phyloP scores from a whole-genome alignment of 352 stramenopile species.

The Globisporangium polare region DNA sequence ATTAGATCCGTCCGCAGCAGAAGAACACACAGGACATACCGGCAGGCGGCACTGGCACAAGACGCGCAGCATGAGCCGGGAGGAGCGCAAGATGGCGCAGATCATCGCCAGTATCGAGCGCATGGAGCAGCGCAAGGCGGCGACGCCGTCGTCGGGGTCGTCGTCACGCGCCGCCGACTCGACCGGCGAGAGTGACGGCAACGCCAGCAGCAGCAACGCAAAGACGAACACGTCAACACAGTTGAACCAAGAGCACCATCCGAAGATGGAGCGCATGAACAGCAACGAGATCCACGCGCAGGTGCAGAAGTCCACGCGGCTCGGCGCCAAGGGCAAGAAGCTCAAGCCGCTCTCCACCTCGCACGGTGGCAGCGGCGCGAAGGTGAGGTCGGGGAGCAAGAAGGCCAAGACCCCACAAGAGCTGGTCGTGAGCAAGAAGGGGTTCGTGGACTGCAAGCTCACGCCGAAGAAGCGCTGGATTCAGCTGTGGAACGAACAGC shows the following conservation, averaged over 20 bases:
- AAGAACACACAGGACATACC: not conserved
- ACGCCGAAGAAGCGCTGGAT: conserved; percentile 83
- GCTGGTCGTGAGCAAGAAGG: conserved; percentile 6
- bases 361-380: not conserved
- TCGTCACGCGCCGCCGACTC: conserved; percentile 17
- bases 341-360: conserved; percentile 31
- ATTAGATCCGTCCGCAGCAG: not conserved
- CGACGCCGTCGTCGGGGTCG: conserved; percentile 18
- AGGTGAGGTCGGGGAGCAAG: conserved; percentile 17
- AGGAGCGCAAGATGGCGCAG: conserved; percentile 78
- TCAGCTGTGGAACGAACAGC: conserved; percentile 58
- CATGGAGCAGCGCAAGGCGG: conserved; percentile 58
- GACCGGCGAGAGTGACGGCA: conserved; percentile 13
- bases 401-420: conserved; percentile 8
- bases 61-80: conserved; percentile 46
- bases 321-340: conserved; percentile 31
- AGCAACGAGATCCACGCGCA: conserved; percentile 25
- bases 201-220: conserved; percentile 18
- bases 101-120: conserved; percentile 78
- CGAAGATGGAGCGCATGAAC: conserved; percentile 14
- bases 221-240: not conserved
- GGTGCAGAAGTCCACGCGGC: conserved; percentile 17
- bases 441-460: conserved; percentile 28
- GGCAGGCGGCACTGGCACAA: not conserved
- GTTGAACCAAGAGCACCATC: not conserved